phyloP scores from a whole-genome alignment of 352 stramenopile species.

The Elongisporangium undulatum region DNA sequence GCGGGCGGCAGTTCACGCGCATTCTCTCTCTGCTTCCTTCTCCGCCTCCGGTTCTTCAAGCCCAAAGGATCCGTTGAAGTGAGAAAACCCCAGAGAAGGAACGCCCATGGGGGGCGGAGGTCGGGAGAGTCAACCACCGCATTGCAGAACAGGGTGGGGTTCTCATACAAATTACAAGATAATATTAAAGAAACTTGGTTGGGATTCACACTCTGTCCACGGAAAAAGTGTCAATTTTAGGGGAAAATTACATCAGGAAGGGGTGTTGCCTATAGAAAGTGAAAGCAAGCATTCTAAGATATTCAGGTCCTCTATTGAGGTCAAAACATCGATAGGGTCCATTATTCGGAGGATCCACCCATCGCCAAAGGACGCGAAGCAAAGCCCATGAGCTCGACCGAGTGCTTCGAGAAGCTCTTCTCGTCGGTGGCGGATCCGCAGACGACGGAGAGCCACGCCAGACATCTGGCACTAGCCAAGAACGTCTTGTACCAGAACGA shows the following conservation, averaged over 20 bases:
- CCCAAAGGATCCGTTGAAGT: not conserved
- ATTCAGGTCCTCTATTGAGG: not conserved
- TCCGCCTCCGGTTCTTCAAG: not conserved
- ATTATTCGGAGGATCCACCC: too few relatives aligned
- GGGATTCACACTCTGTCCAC: not conserved
- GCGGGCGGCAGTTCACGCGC: not conserved
- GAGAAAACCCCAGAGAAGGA: not conserved
- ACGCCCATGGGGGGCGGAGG: not conserved
- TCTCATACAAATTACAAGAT: not conserved
- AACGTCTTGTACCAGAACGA: slow-evolving; percentile 77
- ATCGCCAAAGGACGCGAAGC: not conserved
- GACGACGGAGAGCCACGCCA: slow-evolving; percentile 56
- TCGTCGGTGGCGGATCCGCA: slow-evolving; percentile 49
- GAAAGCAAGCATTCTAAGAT: not conserved
- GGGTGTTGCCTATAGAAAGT: not conserved
- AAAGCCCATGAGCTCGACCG: slow-evolving; percentile 3
- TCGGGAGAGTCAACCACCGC: not conserved
- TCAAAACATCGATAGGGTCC: not conserved
- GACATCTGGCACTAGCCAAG: slow-evolving; percentile 72
- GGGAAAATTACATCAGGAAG: not conserved
- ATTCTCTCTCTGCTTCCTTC: not conserved
- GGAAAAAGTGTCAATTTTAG: not conserved
- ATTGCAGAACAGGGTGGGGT: not conserved
- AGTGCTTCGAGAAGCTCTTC: slow-evolving; percentile 71
- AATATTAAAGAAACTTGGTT: not conserved